Base-by-base conservation (phyloP, 139 green algal genomes). In the Coccomyxa sp. region DNA sequence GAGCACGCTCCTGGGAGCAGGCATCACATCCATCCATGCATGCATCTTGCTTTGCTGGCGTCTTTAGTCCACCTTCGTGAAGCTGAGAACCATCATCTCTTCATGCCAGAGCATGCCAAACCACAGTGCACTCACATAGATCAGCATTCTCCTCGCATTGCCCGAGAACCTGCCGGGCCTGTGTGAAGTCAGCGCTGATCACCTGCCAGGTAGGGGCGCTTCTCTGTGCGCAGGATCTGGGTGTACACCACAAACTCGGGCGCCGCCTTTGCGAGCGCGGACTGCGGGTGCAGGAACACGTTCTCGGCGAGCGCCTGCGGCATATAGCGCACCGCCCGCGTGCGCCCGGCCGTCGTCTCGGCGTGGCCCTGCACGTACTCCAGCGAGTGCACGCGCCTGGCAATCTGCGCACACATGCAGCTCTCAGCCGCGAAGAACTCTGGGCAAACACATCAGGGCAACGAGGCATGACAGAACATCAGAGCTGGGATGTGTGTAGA, bases 221-320 rank as follows among this genome's bases (percentile, higher is more conserved):
- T 97, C 7, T 78, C 84, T 0, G 92, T 95, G 29, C 87, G 82
- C 72, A 98, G 79, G 36, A 98, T 80, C 33, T 93, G 85, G 0
- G 44, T 84, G 83, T 97, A 98, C 16, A 93, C 86, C 38, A 97
- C 83, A 37, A 86, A 93, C 41, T 97, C 91, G 8, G 95, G 94
- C 0, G 88, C 81, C 0, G 83, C 64, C 0, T 78, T 75, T 38
- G 89, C 80, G 73, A 97, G 82, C 10, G 84, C 81, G 18, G 93
- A 97, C 50, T 79, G 78, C 0, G 95, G 95, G 90, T 99, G 95
- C 55, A 99, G 87, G 85, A 89, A 97, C 37, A 98, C 90, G 18
- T 89, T 82, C 54, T 91, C 90, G 0, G 88, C 88, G 33, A 80
- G 0, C 27, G 16, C 40, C 64, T 77, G 70, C 37, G 68, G 39